A percentile compares a stretch with the other conserved stretches of the same genome.
These are phyloP conservation scores for Saccharomycopsis fermentans DNA, from an alignment of 805 yeast species.

Conservation along the genomic window DNA sequence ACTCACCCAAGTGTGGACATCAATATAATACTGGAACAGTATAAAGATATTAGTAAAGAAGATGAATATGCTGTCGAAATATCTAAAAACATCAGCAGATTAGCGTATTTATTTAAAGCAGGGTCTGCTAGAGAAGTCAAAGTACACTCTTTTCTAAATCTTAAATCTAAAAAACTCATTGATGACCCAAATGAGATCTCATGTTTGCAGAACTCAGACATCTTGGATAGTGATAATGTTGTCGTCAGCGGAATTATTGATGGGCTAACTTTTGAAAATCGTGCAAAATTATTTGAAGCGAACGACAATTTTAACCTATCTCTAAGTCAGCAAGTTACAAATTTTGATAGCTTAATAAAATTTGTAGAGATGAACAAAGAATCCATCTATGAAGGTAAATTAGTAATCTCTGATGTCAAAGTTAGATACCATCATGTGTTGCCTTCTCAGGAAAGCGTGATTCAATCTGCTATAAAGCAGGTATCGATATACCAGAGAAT, in stretches of 20 bases:
- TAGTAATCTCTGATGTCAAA: conserved; percentile 47
- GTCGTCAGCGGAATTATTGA: conserved; percentile 61
- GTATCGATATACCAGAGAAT: conserved; percentile 48
- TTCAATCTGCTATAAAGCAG: conserved; percentile 45
- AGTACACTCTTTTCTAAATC: conserved; percentile 42
- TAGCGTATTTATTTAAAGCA: conserved; percentile 31
- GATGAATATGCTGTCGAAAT: conserved; percentile 27
- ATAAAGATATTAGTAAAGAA: conserved; percentile 18
- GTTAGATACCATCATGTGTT: conserved; percentile 37
- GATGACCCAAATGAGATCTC: neutral
- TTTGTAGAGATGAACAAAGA: conserved; percentile 18
- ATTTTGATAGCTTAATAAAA: conserved; percentile 16
- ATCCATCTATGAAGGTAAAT: conserved; percentile 15
- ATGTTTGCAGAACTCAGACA: neutral
- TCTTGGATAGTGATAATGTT: conserved; percentile 24
- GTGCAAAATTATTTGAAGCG: neutral
- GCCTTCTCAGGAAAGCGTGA: conserved; percentile 43
- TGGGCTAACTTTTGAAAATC: conserved; percentile 21
- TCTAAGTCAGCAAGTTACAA: conserved; percentile 18
- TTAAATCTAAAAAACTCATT: conserved; percentile 13
- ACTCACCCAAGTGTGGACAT: conserved; percentile 30
- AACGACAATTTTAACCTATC: conserved; percentile 20
- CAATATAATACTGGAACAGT: conserved; percentile 3
- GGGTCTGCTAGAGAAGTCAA: conserved; percentile 56
- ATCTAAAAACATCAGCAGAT: conserved; percentile 34